Base-by-base conservation (phyloP, 805 yeast species). In the Monosporozyma siamensis region DNA sequence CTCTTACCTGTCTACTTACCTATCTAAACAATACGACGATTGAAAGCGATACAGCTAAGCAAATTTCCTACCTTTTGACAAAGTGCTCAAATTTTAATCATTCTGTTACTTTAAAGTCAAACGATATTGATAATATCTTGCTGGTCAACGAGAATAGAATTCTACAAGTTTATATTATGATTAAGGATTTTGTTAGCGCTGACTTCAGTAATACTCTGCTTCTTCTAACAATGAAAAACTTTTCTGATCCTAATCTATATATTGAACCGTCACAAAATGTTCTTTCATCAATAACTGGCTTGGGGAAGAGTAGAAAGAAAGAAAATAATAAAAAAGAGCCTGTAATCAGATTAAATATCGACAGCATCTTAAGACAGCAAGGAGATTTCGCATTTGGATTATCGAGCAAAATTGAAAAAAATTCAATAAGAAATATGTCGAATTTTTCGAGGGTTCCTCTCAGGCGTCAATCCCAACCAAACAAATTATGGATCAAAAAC, bases 1-100 rank as follows among this genome's bases (percentile, higher is more conserved):
- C 86, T 0, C 58, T 83, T 37, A 69, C 78, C 1, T 78, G 84
- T 37, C 55, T 82, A 14, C 51, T 74, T 21, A 68, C 75, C 6
- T 81, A 77, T 54, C 50, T 78, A 40, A 70, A 68, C 42, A 56
- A 59, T 32, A 52, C 60, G 11, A 50, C 63, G 2, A 48, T 75
- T 1, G 68, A 73, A 2, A 59, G 61, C 5, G 72, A 71, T 20
- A 61, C 70, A 10, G 62, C 74, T 1, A 63, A 63, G 34, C 65
- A 75, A 14, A 58, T 77, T 8, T 70, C 76, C 12, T 69, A 69
- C 38, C 53, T 77, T 41, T 65, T 82, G 22, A 69, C 78, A 8
- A 70, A 67, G 51, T 52, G 65, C 38, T 50, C 64, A 26, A 50
- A 54, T 51, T 50, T 56, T 54, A 52, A 66, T 59, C 55, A 54